Base-by-base conservation (phyloP, 805 yeast species). In the Metahyphopichia silvanorum region DNA sequence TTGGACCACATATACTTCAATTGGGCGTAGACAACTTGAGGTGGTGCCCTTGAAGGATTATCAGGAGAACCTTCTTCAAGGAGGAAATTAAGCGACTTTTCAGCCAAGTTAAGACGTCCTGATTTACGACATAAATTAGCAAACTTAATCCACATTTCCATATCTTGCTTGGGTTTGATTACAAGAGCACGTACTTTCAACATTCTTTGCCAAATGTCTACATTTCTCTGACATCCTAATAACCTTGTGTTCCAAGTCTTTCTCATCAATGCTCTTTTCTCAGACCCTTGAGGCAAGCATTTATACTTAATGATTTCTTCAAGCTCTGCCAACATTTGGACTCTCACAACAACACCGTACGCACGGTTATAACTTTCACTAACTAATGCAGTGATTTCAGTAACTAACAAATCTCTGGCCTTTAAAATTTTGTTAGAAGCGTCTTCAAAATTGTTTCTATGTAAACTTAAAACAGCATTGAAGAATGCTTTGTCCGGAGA, bases 171-270 rank as follows among this genome's bases (percentile, higher is more conserved):
- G 2, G 98, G 99, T 42, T 83, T 82, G 27, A 93, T 85, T 10
- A 93, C 98, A 29, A 93, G 69, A 0, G 97, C 91, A 35, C 98
- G 73, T 2, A 91, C 96, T 54, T 89, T 86, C 39, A 93, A 71
- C 78, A 93, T 82, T 51, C 97, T 71, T 56, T 91, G 97, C 98
- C 99, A 93, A n/a, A 89, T 88, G 61, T 93, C 99, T 32, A 93
- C 98, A 61, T 93, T 93, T 46, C 93, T 74, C 61, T 93, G 98
- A 52, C 97, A 88, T 2, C 98, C 98, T 39, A 86, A 64, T 31
- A 93, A 66, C 48, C 99, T 75, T 32, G 86, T 85, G 51, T 86
- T 87, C 98, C 98, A 94, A 0, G 98, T 91, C 46, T 82, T 79
- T 45, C 95, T 73, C 74, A 93, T 82, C 11, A 79, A 77, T 6